Conservation (phyloP, 495 filamentous ascomycete species). For the Rusavskia elegans region DNA sequence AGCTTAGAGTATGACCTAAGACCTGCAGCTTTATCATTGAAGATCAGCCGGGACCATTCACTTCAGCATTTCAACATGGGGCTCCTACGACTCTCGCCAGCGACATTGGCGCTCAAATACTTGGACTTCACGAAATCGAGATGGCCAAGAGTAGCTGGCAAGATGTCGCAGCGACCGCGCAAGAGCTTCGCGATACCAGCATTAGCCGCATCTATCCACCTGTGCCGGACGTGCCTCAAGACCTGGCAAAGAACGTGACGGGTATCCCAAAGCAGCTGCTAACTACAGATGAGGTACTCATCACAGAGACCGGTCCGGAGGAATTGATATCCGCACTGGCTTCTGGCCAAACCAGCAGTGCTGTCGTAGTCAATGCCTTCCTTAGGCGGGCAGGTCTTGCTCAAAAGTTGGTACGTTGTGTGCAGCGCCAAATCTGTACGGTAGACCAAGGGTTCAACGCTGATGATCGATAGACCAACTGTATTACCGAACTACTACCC, state of each 20-base stretch:
- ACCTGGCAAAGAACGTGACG: conserved; percentile 22
- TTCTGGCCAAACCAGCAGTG: conserved; percentile 17
- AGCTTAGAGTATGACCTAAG: too few species aligned
- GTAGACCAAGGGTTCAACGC: too few species aligned
- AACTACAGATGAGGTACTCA: conserved; percentile 18
- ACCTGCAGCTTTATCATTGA: too few species aligned
- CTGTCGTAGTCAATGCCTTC: conserved; percentile 28
- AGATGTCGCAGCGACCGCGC: conserved; percentile 20
- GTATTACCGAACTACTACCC: conserved; percentile 23
- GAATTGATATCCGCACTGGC: conserved; percentile 20
- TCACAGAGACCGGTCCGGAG: conserved; percentile 23
- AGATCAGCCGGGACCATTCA: too few species aligned
- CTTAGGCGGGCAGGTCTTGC: conserved; percentile 28
- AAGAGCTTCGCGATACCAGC: conserved; percentile 23
- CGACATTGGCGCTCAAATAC: too few species aligned
- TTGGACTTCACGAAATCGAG: not conserved
- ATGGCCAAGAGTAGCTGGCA: conserved; percentile 18
- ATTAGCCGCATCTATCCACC: conserved; percentile 22
- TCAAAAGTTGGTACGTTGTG: conserved; percentile 21
- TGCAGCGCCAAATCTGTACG: too few species aligned
- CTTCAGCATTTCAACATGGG: too few species aligned
- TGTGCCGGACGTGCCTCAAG: conserved; percentile 15
- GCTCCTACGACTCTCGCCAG: too few species aligned
- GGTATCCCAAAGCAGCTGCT: conserved; percentile 23
- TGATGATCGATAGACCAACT: conserved; percentile 17